These are phyloP conservation scores for Hygrocybe punicea DNA, from an alignment of 768 basidiomycete species.

Conservation along the genomic window DNA sequence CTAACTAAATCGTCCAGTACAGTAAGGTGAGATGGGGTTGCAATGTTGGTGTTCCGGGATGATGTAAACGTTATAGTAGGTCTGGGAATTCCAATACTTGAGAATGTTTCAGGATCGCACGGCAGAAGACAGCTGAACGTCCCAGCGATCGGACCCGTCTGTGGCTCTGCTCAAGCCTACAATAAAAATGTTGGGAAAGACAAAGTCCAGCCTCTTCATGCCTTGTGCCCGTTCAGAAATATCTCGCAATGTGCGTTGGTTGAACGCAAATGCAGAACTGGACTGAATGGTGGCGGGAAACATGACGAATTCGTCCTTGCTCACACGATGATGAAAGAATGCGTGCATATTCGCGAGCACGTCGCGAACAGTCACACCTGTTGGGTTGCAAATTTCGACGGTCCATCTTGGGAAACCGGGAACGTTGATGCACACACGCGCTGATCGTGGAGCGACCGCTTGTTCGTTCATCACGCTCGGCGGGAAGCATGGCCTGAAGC, in stretches of 20 bases:
- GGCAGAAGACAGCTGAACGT: slow-evolving; percentile 2
- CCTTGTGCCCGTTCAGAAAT: slow-evolving; percentile 10
- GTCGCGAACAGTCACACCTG: slow-evolving; percentile 17
- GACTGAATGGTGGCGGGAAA: slow-evolving; percentile 7
- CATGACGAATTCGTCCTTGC: slow-evolving; percentile 12
- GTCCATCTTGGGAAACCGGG: slow-evolving; percentile 10
- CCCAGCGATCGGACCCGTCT: slow-evolving; percentile 17
- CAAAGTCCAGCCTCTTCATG: slow-evolving; percentile 17
- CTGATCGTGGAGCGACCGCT: slow-evolving; percentile 6
- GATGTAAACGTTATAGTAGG: too few relatives aligned
- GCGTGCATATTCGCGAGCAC: slow-evolving; percentile 13
- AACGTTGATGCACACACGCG: slow-evolving; percentile 7
- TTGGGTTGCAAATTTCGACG: slow-evolving; percentile 10
- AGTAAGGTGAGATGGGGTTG: background rate
- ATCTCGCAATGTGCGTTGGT: slow-evolving; percentile 9
- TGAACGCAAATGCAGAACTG: slow-evolving; percentile 8
- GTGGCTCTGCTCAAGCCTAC: slow-evolving; percentile 15
- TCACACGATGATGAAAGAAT: slow-evolving; percentile 11
- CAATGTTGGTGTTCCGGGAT: background rate
- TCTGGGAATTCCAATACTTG: background rate
- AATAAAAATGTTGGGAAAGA: slow-evolving; percentile 12
- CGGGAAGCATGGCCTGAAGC: slow-evolving; percentile 10
- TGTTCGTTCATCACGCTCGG: slow-evolving; percentile 9
- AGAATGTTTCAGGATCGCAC: background rate
- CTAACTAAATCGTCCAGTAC: background rate